Evolutionary conservation across 2,329 filamentous ascomycete genomes (phyloP).

Genomic region (Ceratocystis variospora): DNA sequence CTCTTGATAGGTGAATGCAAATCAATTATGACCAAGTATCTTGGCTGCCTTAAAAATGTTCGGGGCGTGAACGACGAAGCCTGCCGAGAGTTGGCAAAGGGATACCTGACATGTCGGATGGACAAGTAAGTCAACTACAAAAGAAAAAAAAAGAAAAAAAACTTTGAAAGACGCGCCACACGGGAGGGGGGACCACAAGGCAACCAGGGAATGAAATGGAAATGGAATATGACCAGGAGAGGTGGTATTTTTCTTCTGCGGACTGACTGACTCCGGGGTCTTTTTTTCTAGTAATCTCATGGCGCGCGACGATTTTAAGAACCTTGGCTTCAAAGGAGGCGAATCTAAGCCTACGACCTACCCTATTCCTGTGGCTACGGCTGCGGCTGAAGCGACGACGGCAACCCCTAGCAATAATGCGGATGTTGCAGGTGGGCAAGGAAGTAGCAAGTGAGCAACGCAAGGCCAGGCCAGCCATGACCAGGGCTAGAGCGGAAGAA

Average conservation of each 20-base stretch:
- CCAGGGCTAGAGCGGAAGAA: background rate
- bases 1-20: slow-evolving; percentile 68
- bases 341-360: background rate
- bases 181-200: background rate
- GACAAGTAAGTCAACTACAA: slow-evolving; percentile 51
- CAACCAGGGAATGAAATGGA: too few relatives aligned
- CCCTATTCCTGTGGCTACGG: background rate
- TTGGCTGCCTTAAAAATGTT: slow-evolving; percentile 73
- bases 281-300: slow-evolving; percentile 63
- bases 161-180: background rate
- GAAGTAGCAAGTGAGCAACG: slow-evolving; percentile 1
- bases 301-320: slow-evolving; percentile 90
- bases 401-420: slow-evolving; percentile 21
- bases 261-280: background rate
- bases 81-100: slow-evolving; percentile 74
- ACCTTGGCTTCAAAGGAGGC: slow-evolving; percentile 54
- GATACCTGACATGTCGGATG: slow-evolving; percentile 86
- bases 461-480: background rate
- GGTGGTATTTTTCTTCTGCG: background rate
- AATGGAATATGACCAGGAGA: background rate
- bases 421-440: slow-evolving; percentile 1
- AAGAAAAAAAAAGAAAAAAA: background rate
- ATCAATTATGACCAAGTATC: slow-evolving; percentile 68
- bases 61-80: slow-evolving; percentile 74
- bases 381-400: background rate